These are phyloP conservation scores for Aspergillus brunneoviolaceus DNA, from an alignment of 2,329 filamentous ascomycete species.

Conservation along the genomic window DNA sequence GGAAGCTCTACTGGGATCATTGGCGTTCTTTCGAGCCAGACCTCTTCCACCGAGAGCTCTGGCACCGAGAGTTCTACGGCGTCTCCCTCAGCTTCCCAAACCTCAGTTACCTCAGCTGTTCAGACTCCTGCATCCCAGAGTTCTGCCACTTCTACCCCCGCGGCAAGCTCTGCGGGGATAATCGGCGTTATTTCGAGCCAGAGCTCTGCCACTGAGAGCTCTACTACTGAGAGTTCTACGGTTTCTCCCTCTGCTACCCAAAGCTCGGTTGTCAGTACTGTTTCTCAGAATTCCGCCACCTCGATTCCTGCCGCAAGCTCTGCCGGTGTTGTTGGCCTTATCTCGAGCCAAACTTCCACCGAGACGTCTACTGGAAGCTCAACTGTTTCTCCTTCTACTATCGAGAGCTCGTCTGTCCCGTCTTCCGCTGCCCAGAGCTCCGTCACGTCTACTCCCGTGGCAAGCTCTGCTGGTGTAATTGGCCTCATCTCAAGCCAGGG, in stretches of 20 bases:
- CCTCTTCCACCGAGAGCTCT: constrained; percentile 2
- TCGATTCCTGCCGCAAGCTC: no score
- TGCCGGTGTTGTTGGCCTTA: no score
- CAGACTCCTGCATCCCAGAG: constrained; percentile 1
- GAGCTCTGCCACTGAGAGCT: not conserved
- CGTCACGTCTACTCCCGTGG: not conserved
- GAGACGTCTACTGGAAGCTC: no score
- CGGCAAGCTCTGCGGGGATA: not conserved
- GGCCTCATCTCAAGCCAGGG: not conserved
- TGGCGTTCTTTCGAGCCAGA: not conserved
- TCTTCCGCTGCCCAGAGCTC: not conserved
- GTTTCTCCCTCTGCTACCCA: no score
- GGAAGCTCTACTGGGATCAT: not conserved
- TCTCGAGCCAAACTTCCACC: no score
- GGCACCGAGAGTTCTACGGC: not conserved
- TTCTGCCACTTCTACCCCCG: constrained; percentile 1
- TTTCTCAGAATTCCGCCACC: no score
- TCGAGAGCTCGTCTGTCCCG: not conserved
- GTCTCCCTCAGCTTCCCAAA: not conserved
- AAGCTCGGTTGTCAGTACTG: no score
- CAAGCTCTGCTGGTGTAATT: not conserved
- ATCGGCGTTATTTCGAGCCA: not conserved
- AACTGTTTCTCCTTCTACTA: no score
- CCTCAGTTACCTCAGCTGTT: not conserved
- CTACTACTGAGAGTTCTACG: no score